Evolutionary conservation across 345 rosid species (phyloP).

Genomic region (Draba incana): DNA sequence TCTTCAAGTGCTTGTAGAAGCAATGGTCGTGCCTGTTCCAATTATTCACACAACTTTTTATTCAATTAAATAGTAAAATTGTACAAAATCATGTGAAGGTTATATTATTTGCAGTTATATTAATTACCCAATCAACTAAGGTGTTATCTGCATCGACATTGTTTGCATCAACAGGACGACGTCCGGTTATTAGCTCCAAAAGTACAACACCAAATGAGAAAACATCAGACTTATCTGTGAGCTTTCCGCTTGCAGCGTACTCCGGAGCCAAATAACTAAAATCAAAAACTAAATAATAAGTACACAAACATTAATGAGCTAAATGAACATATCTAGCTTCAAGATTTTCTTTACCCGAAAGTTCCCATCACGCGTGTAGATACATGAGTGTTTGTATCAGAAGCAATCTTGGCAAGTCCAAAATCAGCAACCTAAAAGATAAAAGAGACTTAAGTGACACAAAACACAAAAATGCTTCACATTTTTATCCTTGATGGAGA

Average conservation of each 20-base stretch:
- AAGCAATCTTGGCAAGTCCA: constrained; percentile 83
- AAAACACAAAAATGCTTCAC: too few relatives aligned
- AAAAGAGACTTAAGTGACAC: constrained; percentile 1
- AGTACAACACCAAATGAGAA: constrained; percentile 81
- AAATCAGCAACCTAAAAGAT: constrained; percentile 61
- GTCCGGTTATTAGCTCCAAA: constrained; percentile 79
- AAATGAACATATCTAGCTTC: constrained; percentile 4
- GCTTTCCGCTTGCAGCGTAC: constrained; percentile 78
- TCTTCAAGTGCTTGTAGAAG: constrained; percentile 57
- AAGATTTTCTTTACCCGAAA: constrained; percentile 37
- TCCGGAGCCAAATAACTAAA: constrained; percentile 82
- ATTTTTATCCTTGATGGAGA: neutral
- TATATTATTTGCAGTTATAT: neutral
- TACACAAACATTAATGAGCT: neutral
- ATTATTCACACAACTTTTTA: constrained; percentile 16
- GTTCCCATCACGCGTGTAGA: constrained; percentile 98
- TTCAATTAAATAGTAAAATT: neutral
- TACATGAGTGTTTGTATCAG: constrained; percentile 80
- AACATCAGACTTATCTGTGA: constrained; percentile 77
- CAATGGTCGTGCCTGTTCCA: constrained; percentile 71
- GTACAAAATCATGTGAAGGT: neutral
- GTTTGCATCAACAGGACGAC: constrained; percentile 62
- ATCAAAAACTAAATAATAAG: neutral
- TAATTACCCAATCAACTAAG: constrained; percentile 83
- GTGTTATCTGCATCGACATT: constrained; percentile 61